Evolutionary conservation across 257 asterid genomes (phyloP).

Genomic region (Nicotiana tabacum): DNA sequence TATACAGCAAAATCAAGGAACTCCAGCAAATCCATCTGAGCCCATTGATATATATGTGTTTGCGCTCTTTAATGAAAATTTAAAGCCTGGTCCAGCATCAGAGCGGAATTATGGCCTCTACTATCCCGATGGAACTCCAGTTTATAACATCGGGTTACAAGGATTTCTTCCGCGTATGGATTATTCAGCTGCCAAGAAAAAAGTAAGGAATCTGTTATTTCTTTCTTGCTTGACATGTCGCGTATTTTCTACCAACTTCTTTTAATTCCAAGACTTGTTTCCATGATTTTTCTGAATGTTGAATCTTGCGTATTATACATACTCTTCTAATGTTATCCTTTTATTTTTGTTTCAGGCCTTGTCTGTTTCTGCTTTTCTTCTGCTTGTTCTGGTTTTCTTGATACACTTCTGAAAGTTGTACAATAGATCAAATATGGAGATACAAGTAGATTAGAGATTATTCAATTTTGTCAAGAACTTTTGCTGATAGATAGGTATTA

Average conservation of each 20-base stretch:
- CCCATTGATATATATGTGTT: conserved; percentile 71
- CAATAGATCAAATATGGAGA: not conserved
- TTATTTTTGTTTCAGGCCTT: not conserved
- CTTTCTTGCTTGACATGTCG: not conserved
- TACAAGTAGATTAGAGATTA: not conserved
- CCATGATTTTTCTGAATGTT: not conserved
- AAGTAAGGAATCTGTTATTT: conserved; percentile 31
- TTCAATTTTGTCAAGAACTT: not conserved
- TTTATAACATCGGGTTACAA: conserved; percentile 60
- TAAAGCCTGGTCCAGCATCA: conserved; percentile 80
- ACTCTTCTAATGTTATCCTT: not conserved
- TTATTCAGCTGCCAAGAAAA: conserved; percentile 45
- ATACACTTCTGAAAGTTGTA: not conserved
- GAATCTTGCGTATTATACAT: not conserved
- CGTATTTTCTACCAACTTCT: not conserved
- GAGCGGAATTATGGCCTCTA: conserved; percentile 92
- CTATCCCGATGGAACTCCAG: conserved; percentile 80
- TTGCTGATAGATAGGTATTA: not conserved
- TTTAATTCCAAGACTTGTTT: not conserved
- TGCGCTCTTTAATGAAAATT: conserved; percentile 84
- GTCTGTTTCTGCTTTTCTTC: not conserved
- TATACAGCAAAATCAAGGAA: conserved; percentile 49
- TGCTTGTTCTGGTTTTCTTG: not conserved
- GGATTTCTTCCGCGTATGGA: conserved; percentile 60
- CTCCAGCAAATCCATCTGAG: conserved; percentile 67